Base-by-base conservation (phyloP, 805 yeast species). In the Kockiozyma suomiensis region DNA sequence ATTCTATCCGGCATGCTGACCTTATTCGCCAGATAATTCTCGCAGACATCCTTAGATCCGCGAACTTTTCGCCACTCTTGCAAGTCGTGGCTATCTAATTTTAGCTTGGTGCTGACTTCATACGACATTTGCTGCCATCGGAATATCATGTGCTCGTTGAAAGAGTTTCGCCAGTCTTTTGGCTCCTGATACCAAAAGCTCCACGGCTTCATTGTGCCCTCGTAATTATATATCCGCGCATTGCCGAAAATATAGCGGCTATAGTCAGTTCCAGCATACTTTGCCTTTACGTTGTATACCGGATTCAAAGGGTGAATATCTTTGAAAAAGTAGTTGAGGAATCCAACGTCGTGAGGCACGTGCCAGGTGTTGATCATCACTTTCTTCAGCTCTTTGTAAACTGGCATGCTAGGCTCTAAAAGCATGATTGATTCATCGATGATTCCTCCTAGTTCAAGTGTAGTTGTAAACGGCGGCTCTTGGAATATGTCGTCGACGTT, bases 121-220 rank as follows among this genome's bases (percentile, higher is more conserved):
- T 62, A 56, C n/a, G 61, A 61, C 40, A 50, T 45, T 37, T 61
- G 58, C 19, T 61, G 58, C 66, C 66, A 62, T 23, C 41, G 33
- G 37, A 32, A 62, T 21, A 60, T 45, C 66, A 62, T 62, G 12
- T 50, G 51, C 35, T 62, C 66, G 21, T 61, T 52, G 42, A 35
- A 62, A n/a, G 55, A 48, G 4, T 30, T 40, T 4, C 66, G 64
- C 66, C 66, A 62, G 37, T 42, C 19, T 33, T 56, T 54, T 4
- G 59, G 61, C 5, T 49, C 52, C 38, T 56, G 46, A 48, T 38
- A 21, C 65, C 65, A 62, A 48, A 62, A 62, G 40, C 53, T 47
- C 66, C 66, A 62, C 28, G 66, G 65, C 51, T 61, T 55, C 56
- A 62, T 42, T 7, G 65, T 48, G 4, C 66, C 66, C 43, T 61